Evolutionary conservation across 768 basidiomycete genomes (phyloP), one percentile per base, ranked within the genome.

Genomic region (Terana coerulea): DNA sequence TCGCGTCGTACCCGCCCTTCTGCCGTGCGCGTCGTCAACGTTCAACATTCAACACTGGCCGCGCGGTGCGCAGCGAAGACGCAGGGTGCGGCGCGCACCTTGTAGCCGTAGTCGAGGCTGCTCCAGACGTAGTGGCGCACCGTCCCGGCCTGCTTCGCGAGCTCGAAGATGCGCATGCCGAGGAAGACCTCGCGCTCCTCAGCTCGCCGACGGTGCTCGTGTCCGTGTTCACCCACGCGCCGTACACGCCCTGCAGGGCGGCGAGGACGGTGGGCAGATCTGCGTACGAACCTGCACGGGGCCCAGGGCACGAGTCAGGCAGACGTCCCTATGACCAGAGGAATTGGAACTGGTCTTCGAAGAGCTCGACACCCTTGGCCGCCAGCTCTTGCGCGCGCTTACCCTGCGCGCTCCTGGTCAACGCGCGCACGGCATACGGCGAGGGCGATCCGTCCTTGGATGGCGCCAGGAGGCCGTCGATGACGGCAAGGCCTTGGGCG

Each of bases 121-220:
- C 71, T 70, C 65, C 66, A 75, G 29, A 75, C 63, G 34, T 67
- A 69, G 55, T 75, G 73, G 17, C 67, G 59, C 52, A 70, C 58
- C 19, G 66, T 55, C 11, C 55, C 55, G 15, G 54, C 62, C 26
- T 65, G 64, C 44, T 70, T 64, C 3, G 72, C 69, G 11, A 60
- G 59, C 52, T 75, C 73, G 51, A 69, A 74, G 11, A 75, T 68
- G 48, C 68, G 64, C 49, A 74, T 67, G 1, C 69, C 72, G 24
- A 59, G 39, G 64, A 71, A 59, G 2, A 71, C 64, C 58, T 73
- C 72, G 36, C 64, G 63, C 52, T 69, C 42, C 65, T 65, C 52
- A 69, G 60, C 56, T 71, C 68, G 14, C 71, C 72, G 12, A 72
- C 69, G 6, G 67, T 73, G 56, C 71, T 72, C 8, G 36, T n/a